A percentile compares a stretch with the other conserved stretches of the same genome.
Evolutionary conservation across 1,284 basidiomycete species (phyloP).

Genomic region (Cryptococcus sp.): DNA sequence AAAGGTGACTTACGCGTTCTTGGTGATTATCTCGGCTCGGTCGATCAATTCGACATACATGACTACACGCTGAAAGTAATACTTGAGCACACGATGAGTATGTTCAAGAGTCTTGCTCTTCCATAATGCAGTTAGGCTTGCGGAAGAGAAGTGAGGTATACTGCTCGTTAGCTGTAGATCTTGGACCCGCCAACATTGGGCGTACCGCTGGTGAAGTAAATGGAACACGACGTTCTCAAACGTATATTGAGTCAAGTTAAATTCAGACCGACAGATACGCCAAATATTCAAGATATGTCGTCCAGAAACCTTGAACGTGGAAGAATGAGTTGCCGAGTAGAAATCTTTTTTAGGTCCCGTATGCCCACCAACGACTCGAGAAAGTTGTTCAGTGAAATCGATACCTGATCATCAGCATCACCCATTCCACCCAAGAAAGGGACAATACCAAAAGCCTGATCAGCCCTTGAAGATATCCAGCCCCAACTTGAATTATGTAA

Average conservation of each 20-base stretch:
- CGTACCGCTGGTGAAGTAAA: constrained; percentile 65
- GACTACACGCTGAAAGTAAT: constrained; percentile 61
- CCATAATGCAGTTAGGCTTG: constrained; percentile 71
- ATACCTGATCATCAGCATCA: constrained; percentile 52
- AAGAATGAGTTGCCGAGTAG: constrained; percentile 72
- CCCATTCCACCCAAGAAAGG: no score
- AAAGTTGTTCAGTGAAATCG: constrained; percentile 63
- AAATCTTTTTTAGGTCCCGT: constrained; percentile 54
- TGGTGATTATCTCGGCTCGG: constrained; percentile 72
- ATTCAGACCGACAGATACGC: constrained; percentile 85
- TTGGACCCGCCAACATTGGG: neutral
- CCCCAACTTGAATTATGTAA: constrained; percentile 87
- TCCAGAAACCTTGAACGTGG: constrained; percentile 78
- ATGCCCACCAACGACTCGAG: constrained; percentile 58
- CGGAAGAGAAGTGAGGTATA: constrained; percentile 67
- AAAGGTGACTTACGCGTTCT: constrained; percentile 66
- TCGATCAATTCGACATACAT: constrained; percentile 75
- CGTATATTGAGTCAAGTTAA: constrained; percentile 72
- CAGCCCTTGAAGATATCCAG: constrained; percentile 69
- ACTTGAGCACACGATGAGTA: constrained; percentile 56
- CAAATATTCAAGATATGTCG: constrained; percentile 89
- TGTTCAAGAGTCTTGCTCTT: constrained; percentile 58
- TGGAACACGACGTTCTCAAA: constrained; percentile 89
- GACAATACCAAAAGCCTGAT: constrained; percentile 56
- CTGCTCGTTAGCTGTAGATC: constrained; percentile 49